Evolutionary conservation across 495 filamentous ascomycete species (phyloP), one percentile per base, ranked within the genome.

Genomic region (Glonium stellatum): DNA sequence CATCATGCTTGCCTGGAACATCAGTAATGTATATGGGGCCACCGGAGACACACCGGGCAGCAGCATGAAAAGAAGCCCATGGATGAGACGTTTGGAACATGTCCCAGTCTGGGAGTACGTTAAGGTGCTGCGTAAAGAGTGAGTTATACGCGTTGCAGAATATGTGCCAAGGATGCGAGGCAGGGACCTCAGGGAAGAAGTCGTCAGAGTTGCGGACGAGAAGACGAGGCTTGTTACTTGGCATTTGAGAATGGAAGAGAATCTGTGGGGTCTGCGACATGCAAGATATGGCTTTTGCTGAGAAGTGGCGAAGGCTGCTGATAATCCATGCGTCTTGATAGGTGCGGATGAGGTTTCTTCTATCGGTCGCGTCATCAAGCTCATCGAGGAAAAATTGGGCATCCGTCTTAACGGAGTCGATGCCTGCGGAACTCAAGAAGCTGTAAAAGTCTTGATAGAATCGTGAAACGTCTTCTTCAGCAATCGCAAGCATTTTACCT

Each of bases 1-100:
- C 53, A 64, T 95, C 78, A 70, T 97, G 91, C 52, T 87, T 73
- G 5, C 88, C 90, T 0, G 92, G 92, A 11, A 82, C 80, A 67
- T 98, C 93, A 2, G 93, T 97, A 66, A 98, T 88, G 60, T 92
- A 96, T 41, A 98, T 84, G 0, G 92, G 93, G 1, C 93, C 93
- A 0, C 93, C 93, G 53, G 85, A 89, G 10, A 98, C 81, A 71
- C 89, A 96, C 15, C 93, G 80, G 11, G 90, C 91, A 11, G 93
- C 90, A 31, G 88, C 93, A 55, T 98, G 93, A 72, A 92, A 93
- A 0, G 79, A 79, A 1, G 85, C 85, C 64, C 87, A 93, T 1
- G 80, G 75, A 67, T 92, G 88, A 25, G 76, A 76, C 1, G 93
- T 96, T 69, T 98, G 93, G 72, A 98, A 98, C 93, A 98, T 97